A percentile compares a stretch with the other conserved stretches of the same genome.
Conservation (phyloP, 1,139 yeast genomes). For the Saccharomyces hybrid region DNA sequence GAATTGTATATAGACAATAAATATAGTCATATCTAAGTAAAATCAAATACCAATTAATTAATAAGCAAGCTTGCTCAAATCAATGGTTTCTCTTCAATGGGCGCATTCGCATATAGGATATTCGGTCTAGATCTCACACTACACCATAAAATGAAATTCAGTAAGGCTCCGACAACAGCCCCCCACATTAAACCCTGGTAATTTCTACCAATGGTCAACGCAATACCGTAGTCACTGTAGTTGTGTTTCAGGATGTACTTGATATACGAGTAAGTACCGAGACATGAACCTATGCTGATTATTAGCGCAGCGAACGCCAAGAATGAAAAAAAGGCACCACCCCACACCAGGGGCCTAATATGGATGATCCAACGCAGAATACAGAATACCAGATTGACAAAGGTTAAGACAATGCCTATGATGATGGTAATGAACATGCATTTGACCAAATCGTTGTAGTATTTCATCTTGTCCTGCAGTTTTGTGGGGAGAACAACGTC, state of each 20-base stretch:
- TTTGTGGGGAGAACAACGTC: slow-evolving; percentile 18
- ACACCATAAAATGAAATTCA: slow-evolving; percentile 21
- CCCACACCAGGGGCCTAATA: slow-evolving; percentile 15
- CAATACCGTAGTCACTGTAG: slow-evolving; percentile 21
- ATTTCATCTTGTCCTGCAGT: slow-evolving; percentile 18
- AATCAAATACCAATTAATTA: slow-evolving; percentile 3
- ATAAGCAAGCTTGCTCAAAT: slow-evolving; percentile 3
- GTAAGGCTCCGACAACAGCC: slow-evolving; percentile 20
- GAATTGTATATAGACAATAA: not conserved
- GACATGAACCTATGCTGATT: slow-evolving; percentile 24
- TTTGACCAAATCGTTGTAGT: slow-evolving; percentile 22
- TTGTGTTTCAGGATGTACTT: slow-evolving; percentile 16
- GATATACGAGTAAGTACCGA: slow-evolving; percentile 24
- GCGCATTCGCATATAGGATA: slow-evolving; percentile 9
- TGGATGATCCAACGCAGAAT: slow-evolving; percentile 22
- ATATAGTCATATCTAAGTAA: not conserved
- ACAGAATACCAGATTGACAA: slow-evolving; percentile 16
- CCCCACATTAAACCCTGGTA: slow-evolving; percentile 27
- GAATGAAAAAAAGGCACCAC: slow-evolving; percentile 20
- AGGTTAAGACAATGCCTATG: slow-evolving; percentile 23
- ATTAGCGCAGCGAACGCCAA: slow-evolving; percentile 18
- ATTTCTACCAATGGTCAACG: slow-evolving; percentile 17
- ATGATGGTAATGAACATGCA: slow-evolving; percentile 26
- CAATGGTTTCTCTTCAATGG: slow-evolving; percentile 21
- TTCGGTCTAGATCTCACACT: slow-evolving; percentile 15